Conservation (phyloP, 345 rosid species). For the Eutrema yunnanense region DNA sequence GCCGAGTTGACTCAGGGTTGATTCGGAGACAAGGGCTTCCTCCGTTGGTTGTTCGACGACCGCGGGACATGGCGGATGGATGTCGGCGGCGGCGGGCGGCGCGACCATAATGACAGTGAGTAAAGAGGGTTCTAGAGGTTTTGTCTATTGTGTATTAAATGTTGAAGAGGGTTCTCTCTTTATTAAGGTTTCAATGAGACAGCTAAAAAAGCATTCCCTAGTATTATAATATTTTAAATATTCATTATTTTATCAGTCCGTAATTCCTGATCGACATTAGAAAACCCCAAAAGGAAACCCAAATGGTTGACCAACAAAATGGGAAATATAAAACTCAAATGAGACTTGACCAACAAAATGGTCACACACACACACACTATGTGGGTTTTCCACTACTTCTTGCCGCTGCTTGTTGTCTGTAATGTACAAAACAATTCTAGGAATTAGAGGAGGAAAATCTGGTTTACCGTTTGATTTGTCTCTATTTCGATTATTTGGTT, state of each 20-base stretch:
- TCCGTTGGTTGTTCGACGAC: conserved; percentile 25
- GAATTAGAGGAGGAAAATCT: not conserved
- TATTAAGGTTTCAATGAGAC: conserved; percentile 55
- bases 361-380: not conserved
- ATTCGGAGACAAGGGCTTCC: not conserved
- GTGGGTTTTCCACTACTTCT: not conserved
- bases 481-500: too few relatives aligned
- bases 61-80: conserved; percentile 35
- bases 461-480: not conserved
- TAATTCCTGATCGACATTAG: conserved; percentile 1
- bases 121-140: not conserved
- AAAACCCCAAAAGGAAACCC: not conserved
- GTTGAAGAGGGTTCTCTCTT: conserved; percentile 44
- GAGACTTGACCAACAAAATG: not conserved
- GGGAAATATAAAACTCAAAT: not conserved
- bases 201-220: conserved; percentile 8
- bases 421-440: not conserved
- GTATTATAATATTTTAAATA: not conserved
- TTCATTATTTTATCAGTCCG: not conserved
- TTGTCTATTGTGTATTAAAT: conserved; percentile 2
- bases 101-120: conserved; percentile 15
- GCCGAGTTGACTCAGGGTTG: conserved; percentile 9
- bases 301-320: not conserved
- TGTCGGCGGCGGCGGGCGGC: conserved; percentile 30
- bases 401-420: not conserved